Evolutionary conservation across 805 yeast species (phyloP), one percentile per base, ranked within the genome.

Genomic region (Barnettozyma populi): DNA sequence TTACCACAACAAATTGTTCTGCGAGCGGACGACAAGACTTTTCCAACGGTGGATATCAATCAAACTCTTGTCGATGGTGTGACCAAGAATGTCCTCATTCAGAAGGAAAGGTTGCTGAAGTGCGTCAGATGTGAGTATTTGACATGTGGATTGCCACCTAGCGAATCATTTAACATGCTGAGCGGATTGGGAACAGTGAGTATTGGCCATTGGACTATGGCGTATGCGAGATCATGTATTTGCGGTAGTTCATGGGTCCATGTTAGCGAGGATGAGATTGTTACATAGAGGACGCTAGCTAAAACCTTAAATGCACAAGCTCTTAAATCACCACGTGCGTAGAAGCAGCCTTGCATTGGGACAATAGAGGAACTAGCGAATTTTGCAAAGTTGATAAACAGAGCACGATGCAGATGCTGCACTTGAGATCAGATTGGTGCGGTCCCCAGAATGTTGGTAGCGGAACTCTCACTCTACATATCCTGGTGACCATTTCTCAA

Each of bases 161-260:
- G 49, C 24, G 69, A 65, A 11, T 66, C 62, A 27, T 66, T 70
- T 4, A 48, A 45, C 31, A 42, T 57, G 10, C 36, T 56, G 43
- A 52, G 56, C 5, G 43, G 46, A 11, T 54, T 50, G 0, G 23
- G 44, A 3, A 46, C 55, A 1, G 50, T 52, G 69, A 31, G 73
- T 69, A 9, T 54, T 3, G 53, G 55, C n/a, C 61, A 54, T 41
- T 76, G 88, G 85, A 75, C 84, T 1, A 70, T 79, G 67, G 82
- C 84, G 1, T 82, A 80, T 61, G 90, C 84, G 55, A 70, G 90
- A 51, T 79, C 79, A 23, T 86, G 95, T 64, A 68, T 86, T 32
- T 86, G 95, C 63, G 94, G 94, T 0, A 85, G 87, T 35, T 74
- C 81, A 4, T 85, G 92, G 92, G 80, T 79, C 2, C 75, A 74